Base-by-base conservation (phyloP, 1,139 yeast genomes). In the Casaregolazyma lundiana region DNA sequence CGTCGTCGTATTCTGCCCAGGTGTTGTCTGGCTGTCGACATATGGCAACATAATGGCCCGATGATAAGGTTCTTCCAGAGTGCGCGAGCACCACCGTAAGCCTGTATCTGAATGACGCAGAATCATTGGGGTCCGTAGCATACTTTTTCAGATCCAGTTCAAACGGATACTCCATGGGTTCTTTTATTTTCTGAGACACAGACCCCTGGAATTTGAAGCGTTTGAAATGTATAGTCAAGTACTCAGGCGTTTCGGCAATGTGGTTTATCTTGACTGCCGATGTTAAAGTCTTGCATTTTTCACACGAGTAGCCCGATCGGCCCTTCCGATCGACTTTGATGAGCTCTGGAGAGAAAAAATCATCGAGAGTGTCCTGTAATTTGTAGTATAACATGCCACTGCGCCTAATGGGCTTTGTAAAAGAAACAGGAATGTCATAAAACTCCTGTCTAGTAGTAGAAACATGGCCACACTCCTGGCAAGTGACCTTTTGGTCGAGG, bases 1-100 rank as follows among this genome's bases (percentile, higher is more conserved):
- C 97, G 62, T 92, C 99, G 63, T 92, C 97, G 64, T 90, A 92
- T 8, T 90, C 84, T 29, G 88, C 82, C 98, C 98, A 92, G 1
- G 83, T 67, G 24, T 56, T 56, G 64, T 87, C 92, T 1, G 97
- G 96, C 63, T 90, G 96, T 53, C 85, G 78, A 61, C 96, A 87
- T 63, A 86, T 89, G 1, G 96, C 84, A 52, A 89, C 78, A 61
- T 92, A 92, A 66, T 92, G 99, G 4, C 99, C 99, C 6, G 94
- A 82, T 41, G 90, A 81, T 11, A 90, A 81, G 1, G 96, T 85
- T 52, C 97, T 76, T 35, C 98, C 98, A 61, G 88, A 96, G 63
- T 92, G 99, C 15, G 89, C 90, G 51, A 90, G 85, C 17, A 90
- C 96, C 16, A 92, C 80, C n/a, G 79, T 74, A 52, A 92, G 73